These are phyloP conservation scores for Iris macrosiphon DNA, from an alignment of 106 monocot genomes.

Conservation along the genomic window DNA sequence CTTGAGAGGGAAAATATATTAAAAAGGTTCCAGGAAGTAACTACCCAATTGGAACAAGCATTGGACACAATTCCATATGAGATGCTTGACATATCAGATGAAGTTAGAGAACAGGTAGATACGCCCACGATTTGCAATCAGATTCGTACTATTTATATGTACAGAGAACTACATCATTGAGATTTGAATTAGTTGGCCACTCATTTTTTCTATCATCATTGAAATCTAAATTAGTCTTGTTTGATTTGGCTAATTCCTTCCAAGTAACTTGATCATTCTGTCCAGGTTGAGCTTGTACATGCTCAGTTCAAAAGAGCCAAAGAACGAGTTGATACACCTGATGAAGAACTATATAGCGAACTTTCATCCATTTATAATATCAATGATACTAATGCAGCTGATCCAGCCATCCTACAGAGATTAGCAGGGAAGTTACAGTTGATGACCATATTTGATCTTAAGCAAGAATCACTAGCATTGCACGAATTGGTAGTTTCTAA, in stretches of 20 bases:
- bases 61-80: constrained; percentile 56
- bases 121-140: too few species aligned
- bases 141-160: too few species aligned
- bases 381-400: constrained; percentile 25
- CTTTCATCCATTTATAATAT: constrained; percentile 52
- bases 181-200: too few species aligned
- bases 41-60: constrained; percentile 58
- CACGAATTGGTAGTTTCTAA: constrained; percentile 71
- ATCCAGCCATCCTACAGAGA: constrained; percentile 41
- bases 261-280: constrained; percentile 3
- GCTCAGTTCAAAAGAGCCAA: constrained; percentile 88
- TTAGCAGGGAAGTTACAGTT: constrained; percentile 77
- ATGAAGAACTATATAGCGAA: constrained; percentile 52
- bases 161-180: too few species aligned
- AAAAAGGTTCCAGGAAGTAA: constrained; percentile 66
- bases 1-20: constrained; percentile 66
- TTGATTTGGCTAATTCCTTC: not conserved
- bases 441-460: constrained; percentile 78
- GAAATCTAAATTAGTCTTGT: not conserved
- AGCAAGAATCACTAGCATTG: constrained; percentile 87
- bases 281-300: constrained; percentile 87
- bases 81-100: constrained; percentile 83
- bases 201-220: constrained; percentile 1
- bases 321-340: constrained; percentile 58
- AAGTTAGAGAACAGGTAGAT: constrained; percentile 90